Evolutionary conservation across 257 asterid species (phyloP), one percentile per base, ranked within the genome.

Genomic region (Capsicum rhomboideum): DNA sequence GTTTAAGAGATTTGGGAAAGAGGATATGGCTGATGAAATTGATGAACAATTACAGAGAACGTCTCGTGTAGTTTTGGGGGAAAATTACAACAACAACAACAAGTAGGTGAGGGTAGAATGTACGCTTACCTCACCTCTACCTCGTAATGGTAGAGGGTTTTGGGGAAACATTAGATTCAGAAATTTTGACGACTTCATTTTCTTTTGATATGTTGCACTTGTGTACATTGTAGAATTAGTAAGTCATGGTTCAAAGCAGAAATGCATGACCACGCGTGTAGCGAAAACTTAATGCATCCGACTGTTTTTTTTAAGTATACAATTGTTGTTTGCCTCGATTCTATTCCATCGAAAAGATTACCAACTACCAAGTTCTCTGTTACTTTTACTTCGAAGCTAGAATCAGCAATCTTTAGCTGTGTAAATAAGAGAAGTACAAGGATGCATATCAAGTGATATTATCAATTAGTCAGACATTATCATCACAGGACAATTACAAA

Each of bases 1-100:
- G 40, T 87, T 96, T 88, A 90, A 93, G 91, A 88, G 89, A 69
- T 87, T 94, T 66, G 99, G 98, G 23, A 96, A 91, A 88, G 93
- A 40, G 21, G 42, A 74, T 9, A 85, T 92, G 89, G 98, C 98
- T 50, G 89, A 87, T 83, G 98, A 94, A 87, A 80, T 96, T 89
- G 94, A 96, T 78, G 54, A n/a, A 86, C 91, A 91, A 88, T 85
- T 94, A 42, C 84, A 85, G 64, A 90, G 90, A 55, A 71, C 87
- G 86, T 88, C 83, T 9, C 75, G 79, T 88, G 92, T 91, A 61
- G 56, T 87, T 86, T 88, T 90, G 80, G n/a, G n/a, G n/a, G n/a
- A n/a, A n/a, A n/a, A n/a, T n/a, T n/a, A n/a, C n/a, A n/a, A n/a
- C n/a, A n/a, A n/a, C n/a, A n/a, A n/a, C n/a, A n/a, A n/a, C n/a